A percentile compares a stretch with the other conserved stretches of the same genome.
These are phyloP conservation scores for Cladorrhinum sp. DNA, from an alignment of 2,329 filamentous ascomycete genomes.

Conservation along the genomic window DNA sequence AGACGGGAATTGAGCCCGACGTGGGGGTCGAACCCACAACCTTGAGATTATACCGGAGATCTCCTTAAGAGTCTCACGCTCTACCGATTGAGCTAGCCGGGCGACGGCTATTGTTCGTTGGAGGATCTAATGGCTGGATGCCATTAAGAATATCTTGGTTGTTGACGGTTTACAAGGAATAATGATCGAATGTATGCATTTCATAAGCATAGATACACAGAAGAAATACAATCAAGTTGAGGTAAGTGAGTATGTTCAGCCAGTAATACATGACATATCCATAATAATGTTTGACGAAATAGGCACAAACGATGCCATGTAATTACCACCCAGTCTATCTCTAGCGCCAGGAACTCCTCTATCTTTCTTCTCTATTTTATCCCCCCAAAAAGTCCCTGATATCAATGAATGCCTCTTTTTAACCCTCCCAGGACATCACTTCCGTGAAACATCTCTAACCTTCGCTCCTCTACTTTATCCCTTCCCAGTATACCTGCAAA, in stretches of 20 bases:
- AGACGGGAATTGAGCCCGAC: slow-evolving; percentile 10
- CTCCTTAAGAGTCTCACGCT: slow-evolving; percentile 66
- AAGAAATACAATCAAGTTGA: not conserved
- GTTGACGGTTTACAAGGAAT: not conserved
- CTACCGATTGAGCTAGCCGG: slow-evolving; percentile 68
- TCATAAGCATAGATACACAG: too few relatives aligned
- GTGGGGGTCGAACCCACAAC: slow-evolving; percentile 11
- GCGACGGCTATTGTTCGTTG: slow-evolving; percentile 28
- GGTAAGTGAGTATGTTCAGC: not conserved
- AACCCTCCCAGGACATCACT: not conserved
- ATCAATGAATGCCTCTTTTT: not conserved
- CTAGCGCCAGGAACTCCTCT: slow-evolving; percentile 6
- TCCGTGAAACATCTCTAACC: slow-evolving; percentile 1
- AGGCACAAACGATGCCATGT: not conserved
- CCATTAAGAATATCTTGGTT: too few relatives aligned
- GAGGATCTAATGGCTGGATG: not conserved
- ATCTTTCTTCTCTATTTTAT: slow-evolving; percentile 1
- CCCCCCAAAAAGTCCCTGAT: not conserved
- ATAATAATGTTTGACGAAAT: too few relatives aligned
- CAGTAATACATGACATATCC: not conserved
- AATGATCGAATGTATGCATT: too few relatives aligned
- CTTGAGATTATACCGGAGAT: slow-evolving; percentile 14
- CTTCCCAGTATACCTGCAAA: not conserved
- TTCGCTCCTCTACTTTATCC: not conserved
- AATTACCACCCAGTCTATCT: not conserved